Base-by-base conservation (phyloP, 306 rosid species). In the Gynostemma pentaphyllum region DNA sequence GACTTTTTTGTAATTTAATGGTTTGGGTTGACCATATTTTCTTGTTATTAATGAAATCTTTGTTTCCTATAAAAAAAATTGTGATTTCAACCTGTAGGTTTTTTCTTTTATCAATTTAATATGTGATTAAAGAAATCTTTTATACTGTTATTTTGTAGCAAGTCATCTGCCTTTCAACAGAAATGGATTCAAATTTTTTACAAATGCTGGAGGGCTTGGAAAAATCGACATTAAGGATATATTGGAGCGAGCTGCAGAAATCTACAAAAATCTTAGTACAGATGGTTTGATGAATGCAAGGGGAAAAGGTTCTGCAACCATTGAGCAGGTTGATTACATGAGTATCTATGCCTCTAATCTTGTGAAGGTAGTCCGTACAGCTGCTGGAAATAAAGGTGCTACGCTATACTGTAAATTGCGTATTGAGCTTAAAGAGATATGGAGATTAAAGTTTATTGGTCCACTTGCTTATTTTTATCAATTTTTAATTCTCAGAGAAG, bases 81-180 rank as follows among this genome's bases (percentile, higher is more conserved):
- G 7, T 32, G 7, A 2, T 32, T 32, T 32, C 37, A 8, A 47
- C 53, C 53, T 47, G 53, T 47, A 45, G 7, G 37, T 32, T 32
- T 48, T 15, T 30, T 55, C 4, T 13, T 54, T 9, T 26, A 18
- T 19, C 37, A 23, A 29, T 46, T n/a, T 2, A 4, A 22, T 19
- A 21, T 40, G 57, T 26, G 37, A 29, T 7, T 27, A 12, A 27
- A 52, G 9, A 14, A 57, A 41, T 19, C 48, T 64, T 64, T 45
- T 23, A 67, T 37, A 19, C 22, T 50, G 37, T 39, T 27, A 13
- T 4, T 45, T 50, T 72, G 70, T 78, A 86, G 98, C 96, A 39
- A 92, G 98, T 78, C 98, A 92, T 76, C 88, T 92, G 70, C 98
- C 98, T 45, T 92, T 75, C 81, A 88, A 92, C 87, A 73, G 98